Conservation (phyloP, 108 stramenopile species). For the Cyclotella kingstonii region DNA sequence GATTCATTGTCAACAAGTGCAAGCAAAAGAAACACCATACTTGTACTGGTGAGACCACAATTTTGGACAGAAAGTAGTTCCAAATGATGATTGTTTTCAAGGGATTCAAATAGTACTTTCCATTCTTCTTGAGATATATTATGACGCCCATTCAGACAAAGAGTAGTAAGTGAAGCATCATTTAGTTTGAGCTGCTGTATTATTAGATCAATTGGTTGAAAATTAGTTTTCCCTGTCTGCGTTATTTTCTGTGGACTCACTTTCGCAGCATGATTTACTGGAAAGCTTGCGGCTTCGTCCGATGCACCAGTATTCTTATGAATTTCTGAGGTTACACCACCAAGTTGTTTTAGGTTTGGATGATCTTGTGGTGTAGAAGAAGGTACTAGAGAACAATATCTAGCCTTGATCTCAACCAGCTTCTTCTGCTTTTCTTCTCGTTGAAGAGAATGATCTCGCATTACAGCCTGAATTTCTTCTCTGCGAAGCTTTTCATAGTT, state of each 20-base stretch:
- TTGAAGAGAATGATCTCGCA: slow-evolving; percentile 7
- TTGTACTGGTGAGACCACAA: slow-evolving; percentile 22
- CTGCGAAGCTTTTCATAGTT: not conserved
- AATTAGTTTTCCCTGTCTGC: slow-evolving; percentile 8
- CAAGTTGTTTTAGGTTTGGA: no score
- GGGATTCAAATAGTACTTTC: slow-evolving; percentile 19
- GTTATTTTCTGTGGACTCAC: no score
- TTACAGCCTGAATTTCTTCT: slow-evolving; percentile 4
- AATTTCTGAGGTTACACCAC: no score
- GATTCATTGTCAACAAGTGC: slow-evolving; percentile 33
- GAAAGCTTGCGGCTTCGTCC: no score
- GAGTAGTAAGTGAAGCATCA: slow-evolving; percentile 19
- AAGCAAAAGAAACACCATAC: slow-evolving; percentile 8
- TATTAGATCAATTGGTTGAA: slow-evolving; percentile 15
- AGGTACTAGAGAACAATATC: no score
- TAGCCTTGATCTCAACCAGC: slow-evolving; percentile 6
- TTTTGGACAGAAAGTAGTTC: slow-evolving; percentile 18
- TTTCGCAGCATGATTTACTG: no score
- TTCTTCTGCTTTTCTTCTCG: slow-evolving; percentile 9
- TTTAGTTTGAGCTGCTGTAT: slow-evolving; percentile 15
- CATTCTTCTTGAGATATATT: slow-evolving; percentile 18
- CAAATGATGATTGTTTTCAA: slow-evolving; percentile 18
- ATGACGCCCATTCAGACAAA: slow-evolving; percentile 26
- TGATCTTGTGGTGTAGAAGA: no score
- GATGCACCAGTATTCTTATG: no score